Base-by-base conservation (phyloP, 1,284 basidiomycete genomes). In the Neolentinus lepideus region DNA sequence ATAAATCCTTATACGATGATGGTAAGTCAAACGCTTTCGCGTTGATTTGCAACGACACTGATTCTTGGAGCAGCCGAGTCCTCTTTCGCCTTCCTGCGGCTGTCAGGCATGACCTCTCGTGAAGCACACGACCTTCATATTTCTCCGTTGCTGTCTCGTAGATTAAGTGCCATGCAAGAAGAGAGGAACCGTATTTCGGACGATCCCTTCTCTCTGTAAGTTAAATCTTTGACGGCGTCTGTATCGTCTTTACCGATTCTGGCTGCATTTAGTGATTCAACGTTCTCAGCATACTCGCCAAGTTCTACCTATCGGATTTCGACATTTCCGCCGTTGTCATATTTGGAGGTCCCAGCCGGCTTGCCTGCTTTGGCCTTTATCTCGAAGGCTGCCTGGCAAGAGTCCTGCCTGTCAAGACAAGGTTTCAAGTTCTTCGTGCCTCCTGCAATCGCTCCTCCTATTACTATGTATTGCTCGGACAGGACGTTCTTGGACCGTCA, bases 351-450 rank as follows among this genome's bases (percentile, higher is more conserved):
- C 10, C 75, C 76, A 2, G 71, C 76, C 45, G 73, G 71, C 26
- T 69, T 84, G 36, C 83, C 85, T 14, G 69, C 72, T n/a, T 74
- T 94, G 31, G 69, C 71, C 43, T 74, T 79, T 27, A 89, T 97
- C 61, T 78, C 86, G 1, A 67, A 69, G 10, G 71, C 76, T 46
- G 76, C 79, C 21, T 94, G 92, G 84, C 72, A 78, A 53, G 69
- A 77, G 31, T 95, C 94, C 3, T 92, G 86, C 64, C 73, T 98
- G 31, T 94, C 91, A 53, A 83, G 91, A 45, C 81, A 83, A 2
- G 81, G 81, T 11, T 77, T 94, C 58, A 85, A 85, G 61, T 95
- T 92, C 81, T 91, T 88, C 68, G 76, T 90, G 16, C 90, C 92
- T 26, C 75, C 84, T 1, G 94, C 78, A 2, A 83, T 96, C 21